Percentiles rank a stretch among this genome's conserved stretches.
These are phyloP conservation scores for Coprinopsis marcescibilis DNA, from an alignment of 768 basidiomycete species.

Conservation along the genomic window DNA sequence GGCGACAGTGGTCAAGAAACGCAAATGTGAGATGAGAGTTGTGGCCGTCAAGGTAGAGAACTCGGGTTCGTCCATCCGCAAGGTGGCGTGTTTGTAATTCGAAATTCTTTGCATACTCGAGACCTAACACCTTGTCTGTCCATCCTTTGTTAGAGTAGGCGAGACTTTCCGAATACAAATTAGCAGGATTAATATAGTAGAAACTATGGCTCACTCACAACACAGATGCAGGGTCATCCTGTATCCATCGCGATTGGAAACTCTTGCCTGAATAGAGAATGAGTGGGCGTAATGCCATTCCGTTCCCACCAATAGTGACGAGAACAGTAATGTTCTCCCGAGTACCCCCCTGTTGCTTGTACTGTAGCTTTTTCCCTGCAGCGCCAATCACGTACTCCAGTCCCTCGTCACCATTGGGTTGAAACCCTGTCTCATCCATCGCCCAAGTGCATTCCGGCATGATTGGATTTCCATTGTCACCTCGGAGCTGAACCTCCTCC, in stretches of 20 bases:
- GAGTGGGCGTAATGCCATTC: conserved; percentile 20
- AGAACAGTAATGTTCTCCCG: conserved; percentile 36
- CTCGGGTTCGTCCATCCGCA: conserved; percentile 17
- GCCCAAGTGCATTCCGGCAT: no score
- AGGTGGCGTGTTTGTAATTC: conserved; percentile 23
- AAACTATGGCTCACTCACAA: conserved; percentile 12
- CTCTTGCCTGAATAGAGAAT: conserved; percentile 29
- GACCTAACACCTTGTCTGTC: conserved; percentile 31
- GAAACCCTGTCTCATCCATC: conserved; percentile 26
- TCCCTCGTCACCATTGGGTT: conserved; percentile 5
- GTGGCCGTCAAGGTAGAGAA: conserved; percentile 36
- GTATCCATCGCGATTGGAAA: conserved; percentile 22
- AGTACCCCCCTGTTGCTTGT: conserved; percentile 28
- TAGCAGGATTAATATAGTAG: no score
- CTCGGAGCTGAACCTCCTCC: no score
- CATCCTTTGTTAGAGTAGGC: conserved; percentile 26
- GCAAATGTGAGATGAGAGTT: conserved; percentile 25
- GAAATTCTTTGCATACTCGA: conserved; percentile 30
- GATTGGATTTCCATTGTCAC: no score
- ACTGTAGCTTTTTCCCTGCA: conserved; percentile 13
- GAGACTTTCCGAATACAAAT: conserved; percentile 16
- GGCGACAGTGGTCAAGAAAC: conserved; percentile 22
- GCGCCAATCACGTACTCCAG: conserved; percentile 21
- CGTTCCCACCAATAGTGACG: conserved; percentile 36
- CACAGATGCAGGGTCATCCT: conserved; percentile 22